Evolutionary conservation across 495 filamentous ascomycete species (phyloP).

Genomic region (Viridothelium virens): DNA sequence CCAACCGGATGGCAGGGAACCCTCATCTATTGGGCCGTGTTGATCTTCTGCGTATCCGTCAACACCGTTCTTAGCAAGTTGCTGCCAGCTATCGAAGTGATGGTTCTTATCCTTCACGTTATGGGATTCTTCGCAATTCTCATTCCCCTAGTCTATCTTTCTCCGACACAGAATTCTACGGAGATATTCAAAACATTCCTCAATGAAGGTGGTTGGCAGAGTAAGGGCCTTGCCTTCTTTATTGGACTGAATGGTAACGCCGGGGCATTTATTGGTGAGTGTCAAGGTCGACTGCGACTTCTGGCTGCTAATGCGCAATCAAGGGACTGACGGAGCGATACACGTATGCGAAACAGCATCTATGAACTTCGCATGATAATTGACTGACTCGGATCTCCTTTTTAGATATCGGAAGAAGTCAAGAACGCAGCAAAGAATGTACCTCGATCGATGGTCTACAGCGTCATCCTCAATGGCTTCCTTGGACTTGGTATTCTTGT

Average conservation of each 20-base stretch:
- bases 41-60: conserved; percentile 20
- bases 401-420: conserved; percentile 22
- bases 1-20: conserved; percentile 28
- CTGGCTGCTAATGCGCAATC: conserved; percentile 11
- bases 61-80: conserved; percentile 23
- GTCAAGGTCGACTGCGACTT: conserved; percentile 13
- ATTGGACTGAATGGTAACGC: conserved; percentile 25
- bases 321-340: not conserved
- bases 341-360: no score
- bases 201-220: conserved; percentile 24
- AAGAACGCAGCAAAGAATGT: conserved; percentile 22
- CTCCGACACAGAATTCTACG: conserved; percentile 12
- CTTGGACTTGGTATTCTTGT: conserved; percentile 23
- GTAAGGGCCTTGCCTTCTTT: conserved; percentile 22
- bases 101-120: conserved; percentile 24
- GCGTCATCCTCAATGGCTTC: conserved; percentile 22
- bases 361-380: no score
- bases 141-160: conserved; percentile 20
- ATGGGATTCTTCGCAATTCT: conserved; percentile 24
- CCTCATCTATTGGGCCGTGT: conserved; percentile 26
- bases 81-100: conserved; percentile 23
- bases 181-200: conserved; percentile 17
- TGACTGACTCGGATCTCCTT: no score
- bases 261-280: conserved; percentile 22
- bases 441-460: conserved; percentile 21